phyloP scores from a whole-genome alignment of 768 basidiomycete genomes.

The Tricholoma sp. region DNA sequence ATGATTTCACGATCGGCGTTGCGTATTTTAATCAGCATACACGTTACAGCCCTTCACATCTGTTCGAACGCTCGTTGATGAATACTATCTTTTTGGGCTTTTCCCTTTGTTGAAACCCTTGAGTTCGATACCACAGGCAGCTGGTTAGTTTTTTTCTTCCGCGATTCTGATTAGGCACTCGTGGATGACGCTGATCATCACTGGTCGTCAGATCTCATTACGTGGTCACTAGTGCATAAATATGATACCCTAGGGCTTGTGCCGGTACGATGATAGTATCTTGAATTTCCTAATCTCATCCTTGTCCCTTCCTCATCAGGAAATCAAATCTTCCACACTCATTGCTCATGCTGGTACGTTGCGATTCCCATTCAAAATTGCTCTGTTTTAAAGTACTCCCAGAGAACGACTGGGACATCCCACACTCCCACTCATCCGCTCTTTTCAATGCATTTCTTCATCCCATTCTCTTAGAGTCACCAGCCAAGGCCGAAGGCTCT shows the following conservation, averaged over 20 bases:
- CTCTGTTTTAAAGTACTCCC: not conserved
- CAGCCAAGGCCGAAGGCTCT: slow-evolving; percentile 9
- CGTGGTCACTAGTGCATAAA: slow-evolving; percentile 46
- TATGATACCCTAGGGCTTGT: slow-evolving; percentile 64
- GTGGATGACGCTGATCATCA: not conserved
- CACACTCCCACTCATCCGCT: slow-evolving; percentile 57
- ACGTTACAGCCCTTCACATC: slow-evolving; percentile 45
- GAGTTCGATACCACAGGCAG: slow-evolving; percentile 52
- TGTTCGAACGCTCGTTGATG: slow-evolving; percentile 55
- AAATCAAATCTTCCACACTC: slow-evolving; percentile 62
- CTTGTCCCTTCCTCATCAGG: slow-evolving; percentile 27
- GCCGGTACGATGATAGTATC: slow-evolving; percentile 33
- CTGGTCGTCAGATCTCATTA: slow-evolving; percentile 41
- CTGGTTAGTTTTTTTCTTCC: slow-evolving; percentile 46
- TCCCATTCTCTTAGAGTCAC: slow-evolving; percentile 41
- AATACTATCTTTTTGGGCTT: slow-evolving; percentile 58
- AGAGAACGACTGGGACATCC: slow-evolving; percentile 71
- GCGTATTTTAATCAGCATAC: not conserved
- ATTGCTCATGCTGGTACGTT: slow-evolving; percentile 59
- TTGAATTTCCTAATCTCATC: not conserved
- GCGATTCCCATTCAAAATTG: not conserved
- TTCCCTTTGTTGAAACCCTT: slow-evolving; percentile 73
- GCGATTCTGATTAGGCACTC: not conserved
- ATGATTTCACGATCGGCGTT: not conserved
- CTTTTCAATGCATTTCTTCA: slow-evolving; percentile 67